Conservation (phyloP, 2,329 filamentous ascomycete genomes). For the Diplodia scrobiculata region DNA sequence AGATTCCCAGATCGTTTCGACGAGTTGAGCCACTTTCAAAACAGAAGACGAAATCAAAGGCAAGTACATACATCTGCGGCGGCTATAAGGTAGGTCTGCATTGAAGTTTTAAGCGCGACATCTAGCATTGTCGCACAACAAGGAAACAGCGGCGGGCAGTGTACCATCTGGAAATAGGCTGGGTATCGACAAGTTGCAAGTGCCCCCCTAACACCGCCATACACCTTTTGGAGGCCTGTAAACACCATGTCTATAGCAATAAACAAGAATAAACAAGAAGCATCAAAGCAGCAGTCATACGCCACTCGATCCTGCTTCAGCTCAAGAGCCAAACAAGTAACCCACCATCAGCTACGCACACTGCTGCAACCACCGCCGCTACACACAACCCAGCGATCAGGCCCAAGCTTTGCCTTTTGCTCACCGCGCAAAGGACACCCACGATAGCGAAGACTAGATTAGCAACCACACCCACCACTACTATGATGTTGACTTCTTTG, state of each 20-base stretch:
- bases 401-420: constrained; percentile 52
- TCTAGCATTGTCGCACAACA: neutral
- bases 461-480: constrained; percentile 67
- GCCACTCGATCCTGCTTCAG: neutral
- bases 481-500: constrained; percentile 72
- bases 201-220: constrained; percentile 3
- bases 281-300: no score
- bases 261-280: constrained; percentile 3
- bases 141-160: neutral
- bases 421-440: constrained; percentile 62
- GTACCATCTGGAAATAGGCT: neutral
- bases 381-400: constrained; percentile 52
- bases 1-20: neutral
- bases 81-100: neutral
- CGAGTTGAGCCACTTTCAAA: no score
- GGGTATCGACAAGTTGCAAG: constrained; percentile 17
- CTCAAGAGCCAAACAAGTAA: constrained; percentile 51
- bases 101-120: neutral
- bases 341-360: constrained; percentile 56
- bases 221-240: neutral
- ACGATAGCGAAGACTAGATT: constrained; percentile 66
- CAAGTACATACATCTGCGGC: no score
- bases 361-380: constrained; percentile 48
- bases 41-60: no score
- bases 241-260: constrained; percentile 12